A percentile compares a stretch with the other conserved stretches of the same genome.
These are phyloP conservation scores for Trametes sanguinea DNA, from an alignment of 768 basidiomycete genomes.

Conservation along the genomic window DNA sequence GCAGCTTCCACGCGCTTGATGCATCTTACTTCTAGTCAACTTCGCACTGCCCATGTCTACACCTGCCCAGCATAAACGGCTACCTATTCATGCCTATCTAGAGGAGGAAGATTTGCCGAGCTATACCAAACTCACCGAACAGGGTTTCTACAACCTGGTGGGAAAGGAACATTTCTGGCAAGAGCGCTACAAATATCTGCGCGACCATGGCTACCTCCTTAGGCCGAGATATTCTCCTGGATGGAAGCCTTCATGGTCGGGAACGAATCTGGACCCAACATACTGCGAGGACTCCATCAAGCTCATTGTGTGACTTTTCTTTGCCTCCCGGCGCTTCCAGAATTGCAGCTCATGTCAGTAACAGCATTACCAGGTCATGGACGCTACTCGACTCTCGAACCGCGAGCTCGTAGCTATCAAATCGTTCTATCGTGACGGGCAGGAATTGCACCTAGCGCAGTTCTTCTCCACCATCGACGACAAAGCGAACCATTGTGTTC, in stretches of 20 bases:
- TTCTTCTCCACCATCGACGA: conserved; percentile 15
- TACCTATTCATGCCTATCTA: conserved; percentile 7
- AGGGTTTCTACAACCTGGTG: conserved; percentile 13
- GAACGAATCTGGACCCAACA: conserved; percentile 5
- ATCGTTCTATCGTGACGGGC: background rate
- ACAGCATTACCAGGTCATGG: conserved; percentile 19
- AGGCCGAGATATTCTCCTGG: conserved; percentile 21
- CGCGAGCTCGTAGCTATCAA: conserved; percentile 24
- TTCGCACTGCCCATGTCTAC: background rate
- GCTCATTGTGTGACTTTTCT: background rate
- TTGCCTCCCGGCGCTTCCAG: background rate
- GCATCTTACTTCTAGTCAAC: background rate
- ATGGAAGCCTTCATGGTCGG: conserved; percentile 22
- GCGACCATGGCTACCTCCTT: conserved; percentile 21
- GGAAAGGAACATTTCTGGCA: conserved; percentile 17
- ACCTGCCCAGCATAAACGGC: conserved; percentile 14
- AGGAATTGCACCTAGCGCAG: conserved; percentile 17
- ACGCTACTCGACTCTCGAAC: conserved; percentile 18
- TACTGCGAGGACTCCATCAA: conserved; percentile 23
- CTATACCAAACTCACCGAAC: background rate
- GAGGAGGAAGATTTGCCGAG: background rate
- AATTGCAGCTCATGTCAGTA: too few relatives aligned
- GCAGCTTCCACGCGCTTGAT: background rate
- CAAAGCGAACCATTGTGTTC: conserved; percentile 30
- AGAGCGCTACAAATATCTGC: conserved; percentile 16